Evolutionary conservation across 2,329 filamentous ascomycete genomes (phyloP).

Genomic region (Penicillium olsonii): DNA sequence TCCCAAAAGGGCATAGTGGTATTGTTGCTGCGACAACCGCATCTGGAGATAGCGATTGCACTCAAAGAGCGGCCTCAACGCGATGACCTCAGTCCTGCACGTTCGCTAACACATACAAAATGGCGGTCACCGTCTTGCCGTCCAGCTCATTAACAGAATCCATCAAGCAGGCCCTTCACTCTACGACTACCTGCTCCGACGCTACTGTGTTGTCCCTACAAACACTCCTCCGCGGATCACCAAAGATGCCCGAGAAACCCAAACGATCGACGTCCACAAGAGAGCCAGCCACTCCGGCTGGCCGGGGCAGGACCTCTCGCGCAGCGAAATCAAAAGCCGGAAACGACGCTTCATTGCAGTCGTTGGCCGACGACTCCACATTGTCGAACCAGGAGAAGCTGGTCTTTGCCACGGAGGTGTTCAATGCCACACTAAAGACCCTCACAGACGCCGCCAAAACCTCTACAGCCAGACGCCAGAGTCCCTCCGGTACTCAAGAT

Average conservation of each 20-base stretch:
- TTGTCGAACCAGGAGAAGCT: constrained; percentile 42
- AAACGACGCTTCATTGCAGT: constrained; percentile 29
- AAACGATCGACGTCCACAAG: constrained; percentile 30
- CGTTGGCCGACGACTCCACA: constrained; percentile 23
- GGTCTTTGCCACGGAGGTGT: constrained; percentile 48
- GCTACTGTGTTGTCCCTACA: constrained; percentile 43
- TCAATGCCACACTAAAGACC: constrained; percentile 47
- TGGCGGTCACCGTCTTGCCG: constrained; percentile 37
- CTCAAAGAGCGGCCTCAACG: constrained; percentile 17
- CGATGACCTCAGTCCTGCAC: constrained; percentile 18
- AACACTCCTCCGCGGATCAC: constrained; percentile 36
- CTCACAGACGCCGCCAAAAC: constrained; percentile 42
- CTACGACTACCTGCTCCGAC: constrained; percentile 55
- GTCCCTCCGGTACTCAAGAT: constrained; percentile 18
- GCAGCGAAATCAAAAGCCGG: constrained; percentile 27
- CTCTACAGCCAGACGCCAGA: constrained; percentile 16
- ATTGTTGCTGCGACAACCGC: constrained; percentile 36
- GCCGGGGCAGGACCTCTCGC: constrained; percentile 25
- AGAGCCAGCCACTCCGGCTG: constrained; percentile 19
- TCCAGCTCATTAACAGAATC: constrained; percentile 40
- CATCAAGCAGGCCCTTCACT: constrained; percentile 58
- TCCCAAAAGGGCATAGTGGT: constrained; percentile 19
- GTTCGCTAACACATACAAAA: constrained; percentile 14
- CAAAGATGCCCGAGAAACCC: constrained; percentile 26
- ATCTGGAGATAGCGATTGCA: constrained; percentile 26